These are phyloP conservation scores for Talaromyces albobiverticillius DNA, from an alignment of 2,329 filamentous ascomycete genomes.

Conservation along the genomic window DNA sequence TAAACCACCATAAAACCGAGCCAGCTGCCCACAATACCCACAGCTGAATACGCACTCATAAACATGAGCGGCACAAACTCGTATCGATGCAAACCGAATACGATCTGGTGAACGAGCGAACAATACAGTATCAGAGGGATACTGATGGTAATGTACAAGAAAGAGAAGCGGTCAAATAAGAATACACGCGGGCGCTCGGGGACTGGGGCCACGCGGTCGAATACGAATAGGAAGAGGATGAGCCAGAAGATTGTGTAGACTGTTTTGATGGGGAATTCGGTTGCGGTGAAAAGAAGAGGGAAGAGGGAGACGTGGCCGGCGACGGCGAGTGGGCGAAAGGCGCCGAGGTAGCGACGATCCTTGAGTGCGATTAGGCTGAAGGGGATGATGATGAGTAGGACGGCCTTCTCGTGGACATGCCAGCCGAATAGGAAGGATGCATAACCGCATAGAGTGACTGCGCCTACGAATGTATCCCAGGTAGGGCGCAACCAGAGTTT, in stretches of 20 bases:
- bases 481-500: constrained; percentile 78
- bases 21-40: constrained; percentile 97
- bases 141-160: constrained; percentile 83
- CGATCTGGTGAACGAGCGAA: constrained; percentile 74
- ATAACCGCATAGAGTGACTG: constrained; percentile 89
- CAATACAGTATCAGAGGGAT: constrained; percentile 89
- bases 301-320: constrained; percentile 95
- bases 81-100: constrained; percentile 70
- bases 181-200: constrained; percentile 78
- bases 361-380: constrained; percentile 90
- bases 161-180: constrained; percentile 83
- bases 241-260: constrained; percentile 93
- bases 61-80: constrained; percentile 97
- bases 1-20: constrained; percentile 91
- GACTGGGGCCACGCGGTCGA: constrained; percentile 83
- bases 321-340: constrained; percentile 87
- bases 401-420: constrained; percentile 98
- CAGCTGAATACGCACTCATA: constrained; percentile 86
- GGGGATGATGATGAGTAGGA: constrained; percentile 89
- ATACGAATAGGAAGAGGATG: constrained; percentile 76
- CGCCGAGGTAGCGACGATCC: constrained; percentile 84
- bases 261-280: constrained; percentile 92
- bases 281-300: constrained; percentile 84
- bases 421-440: constrained; percentile 96
- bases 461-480: constrained; percentile 86